These are phyloP conservation scores for Jackrogersella multiformis DNA, from an alignment of 495 filamentous ascomycete species.

Conservation along the genomic window DNA sequence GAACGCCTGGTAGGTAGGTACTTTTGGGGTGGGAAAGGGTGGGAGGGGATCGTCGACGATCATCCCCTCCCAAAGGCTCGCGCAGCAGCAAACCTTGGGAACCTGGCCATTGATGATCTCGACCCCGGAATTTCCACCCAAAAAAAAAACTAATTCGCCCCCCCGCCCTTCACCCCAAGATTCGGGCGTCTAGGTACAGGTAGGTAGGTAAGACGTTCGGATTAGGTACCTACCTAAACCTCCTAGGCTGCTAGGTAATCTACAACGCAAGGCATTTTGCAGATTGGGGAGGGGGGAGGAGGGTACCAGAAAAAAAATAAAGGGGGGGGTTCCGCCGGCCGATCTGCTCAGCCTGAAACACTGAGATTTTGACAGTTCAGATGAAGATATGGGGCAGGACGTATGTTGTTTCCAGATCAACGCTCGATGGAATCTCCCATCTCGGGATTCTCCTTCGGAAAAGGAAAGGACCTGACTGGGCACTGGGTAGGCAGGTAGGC, in stretches of 20 bases:
- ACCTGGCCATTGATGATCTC: slow-evolving; percentile 25
- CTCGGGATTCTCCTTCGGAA: slow-evolving; percentile 4
- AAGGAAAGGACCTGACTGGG: no score
- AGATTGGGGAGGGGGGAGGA: slow-evolving; percentile 9
- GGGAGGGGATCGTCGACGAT: slow-evolving; percentile 32
- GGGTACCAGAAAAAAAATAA: neutral
- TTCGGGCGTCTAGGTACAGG: slow-evolving; percentile 14
- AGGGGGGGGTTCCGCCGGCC: slow-evolving; percentile 15
- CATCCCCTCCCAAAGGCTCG: slow-evolving; percentile 22
- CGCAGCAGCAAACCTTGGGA: slow-evolving; percentile 18
- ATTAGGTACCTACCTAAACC: slow-evolving; percentile 29
- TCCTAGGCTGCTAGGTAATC: neutral
- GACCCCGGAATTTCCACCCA: slow-evolving; percentile 34
- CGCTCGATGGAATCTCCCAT: neutral
- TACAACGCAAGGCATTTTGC: slow-evolving; percentile 35
- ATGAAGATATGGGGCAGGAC: slow-evolving; percentile 11
- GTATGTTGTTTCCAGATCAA: slow-evolving; percentile 3
- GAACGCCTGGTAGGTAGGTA: slow-evolving; percentile 4
- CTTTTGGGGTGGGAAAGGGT: slow-evolving; percentile 10
- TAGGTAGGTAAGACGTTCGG: neutral
- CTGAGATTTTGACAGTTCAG: slow-evolving; percentile 27
- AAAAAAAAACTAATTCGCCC: slow-evolving; percentile 5
- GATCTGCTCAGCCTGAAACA: slow-evolving; percentile 41
- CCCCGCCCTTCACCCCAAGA: slow-evolving; percentile 25
- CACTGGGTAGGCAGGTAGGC: no score